Percentiles rank a stretch among this genome's conserved stretches.
Evolutionary conservation across 148 eudicot genomes (phyloP).

Genomic region (Simmondsia chinensis): DNA sequence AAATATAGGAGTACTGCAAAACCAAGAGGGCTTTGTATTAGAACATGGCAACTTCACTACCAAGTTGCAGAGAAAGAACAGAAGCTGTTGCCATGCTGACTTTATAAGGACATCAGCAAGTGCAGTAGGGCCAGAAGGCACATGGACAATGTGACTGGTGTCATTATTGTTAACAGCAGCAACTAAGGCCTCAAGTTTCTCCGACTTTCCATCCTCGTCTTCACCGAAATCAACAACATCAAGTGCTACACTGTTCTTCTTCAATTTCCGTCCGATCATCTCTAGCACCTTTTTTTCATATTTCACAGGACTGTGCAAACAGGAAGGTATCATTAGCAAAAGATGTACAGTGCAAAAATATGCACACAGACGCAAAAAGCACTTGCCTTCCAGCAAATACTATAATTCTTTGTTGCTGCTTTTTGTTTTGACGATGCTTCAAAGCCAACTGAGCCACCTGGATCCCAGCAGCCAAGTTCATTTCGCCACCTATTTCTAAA

Average conservation of each 20-base stretch:
- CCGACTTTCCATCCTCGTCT: slow-evolving; percentile 80
- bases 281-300: slow-evolving; percentile 81
- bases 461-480: slow-evolving; percentile 93
- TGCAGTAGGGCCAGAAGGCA: slow-evolving; percentile 79
- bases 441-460: slow-evolving; percentile 98
- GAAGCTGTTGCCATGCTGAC: slow-evolving; percentile 18
- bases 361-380: background rate
- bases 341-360: background rate
- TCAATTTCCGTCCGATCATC: slow-evolving; percentile 85
- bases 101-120: slow-evolving; percentile 87
- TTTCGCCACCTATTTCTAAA: slow-evolving; percentile 85
- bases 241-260: slow-evolving; percentile 94
- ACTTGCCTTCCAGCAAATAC: slow-evolving; percentile 85
- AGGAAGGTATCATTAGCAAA: background rate
- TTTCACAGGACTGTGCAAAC: slow-evolving; percentile 67
- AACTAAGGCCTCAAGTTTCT: slow-evolving; percentile 87
- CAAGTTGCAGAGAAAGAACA: background rate
- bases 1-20: slow-evolving; percentile 79
- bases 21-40: background rate
- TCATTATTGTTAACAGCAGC: slow-evolving; percentile 86
- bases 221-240: slow-evolving; percentile 97
- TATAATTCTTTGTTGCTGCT: slow-evolving; percentile 92
- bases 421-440: slow-evolving; percentile 96
- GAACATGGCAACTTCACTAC: background rate
- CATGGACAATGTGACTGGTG: slow-evolving; percentile 87